Percentiles rank a stretch among this genome's conserved stretches.
Evolutionary conservation across 2,329 filamentous ascomycete genomes (phyloP).

Genomic region (Epichloe coenophiala): DNA sequence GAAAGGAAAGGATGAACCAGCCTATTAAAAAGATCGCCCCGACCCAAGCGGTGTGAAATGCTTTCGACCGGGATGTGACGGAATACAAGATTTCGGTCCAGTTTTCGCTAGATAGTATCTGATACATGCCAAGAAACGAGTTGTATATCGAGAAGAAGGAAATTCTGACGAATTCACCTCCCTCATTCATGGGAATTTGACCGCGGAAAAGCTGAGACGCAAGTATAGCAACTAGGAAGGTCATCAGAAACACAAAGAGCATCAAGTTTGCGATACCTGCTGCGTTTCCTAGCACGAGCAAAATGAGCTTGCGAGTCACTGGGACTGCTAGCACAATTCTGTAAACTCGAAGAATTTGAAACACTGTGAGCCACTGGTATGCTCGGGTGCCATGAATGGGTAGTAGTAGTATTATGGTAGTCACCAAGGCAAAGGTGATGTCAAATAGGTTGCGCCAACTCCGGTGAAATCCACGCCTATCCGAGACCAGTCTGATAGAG

Average conservation of each 20-base stretch:
- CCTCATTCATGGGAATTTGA: constrained; percentile 52
- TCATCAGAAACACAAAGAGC: constrained; percentile 90
- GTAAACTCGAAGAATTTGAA: constrained; percentile 87
- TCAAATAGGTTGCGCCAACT: constrained; percentile 69
- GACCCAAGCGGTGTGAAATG: constrained; percentile 72
- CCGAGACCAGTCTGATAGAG: constrained; percentile 57
- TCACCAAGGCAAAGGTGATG: constrained; percentile 64
- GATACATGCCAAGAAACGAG: constrained; percentile 94
- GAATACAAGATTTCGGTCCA: constrained; percentile 85
- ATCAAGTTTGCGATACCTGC: constrained; percentile 89
- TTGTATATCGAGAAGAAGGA: constrained; percentile 90
- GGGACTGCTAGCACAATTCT: constrained; percentile 81
- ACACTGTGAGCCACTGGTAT: constrained; percentile 83
- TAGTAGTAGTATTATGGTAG: constrained; percentile 74
- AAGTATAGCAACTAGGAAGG: constrained; percentile 86
- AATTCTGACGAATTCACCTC: constrained; percentile 51
- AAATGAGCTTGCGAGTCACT: constrained; percentile 74
- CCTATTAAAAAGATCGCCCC: constrained; percentile 80
- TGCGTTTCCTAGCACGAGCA: constrained; percentile 80
- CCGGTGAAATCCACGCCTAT: constrained; percentile 70
- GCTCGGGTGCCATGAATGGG: constrained; percentile 58
- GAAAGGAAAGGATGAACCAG: constrained; percentile 92
- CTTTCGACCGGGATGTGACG: constrained; percentile 55
- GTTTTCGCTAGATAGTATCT: constrained; percentile 88
- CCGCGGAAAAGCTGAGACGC: constrained; percentile 87